Evolutionary conservation across 805 yeast genomes (phyloP).

Genomic region (Wickerhamomyces subpelliculosus): DNA sequence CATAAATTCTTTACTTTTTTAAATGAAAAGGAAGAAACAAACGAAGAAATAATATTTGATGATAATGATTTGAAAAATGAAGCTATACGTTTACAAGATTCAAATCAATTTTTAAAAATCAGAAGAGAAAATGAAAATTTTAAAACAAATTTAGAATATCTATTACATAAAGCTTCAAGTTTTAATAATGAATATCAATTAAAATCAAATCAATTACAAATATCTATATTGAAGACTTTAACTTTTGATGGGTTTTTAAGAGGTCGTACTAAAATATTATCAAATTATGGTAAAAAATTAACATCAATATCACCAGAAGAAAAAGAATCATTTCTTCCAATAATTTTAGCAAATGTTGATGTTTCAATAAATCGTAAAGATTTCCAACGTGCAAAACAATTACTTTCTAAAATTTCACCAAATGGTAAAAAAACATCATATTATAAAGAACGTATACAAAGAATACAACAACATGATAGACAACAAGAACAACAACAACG

Average conservation of each 20-base stretch:
- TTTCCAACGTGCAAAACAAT: conserved; percentile 31
- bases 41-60: conserved; percentile 31
- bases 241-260: conserved; percentile 33
- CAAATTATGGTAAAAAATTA: conserved; percentile 21
- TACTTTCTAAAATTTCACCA: conserved; percentile 33
- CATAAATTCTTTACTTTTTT: conserved; percentile 39
- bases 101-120: conserved; percentile 13
- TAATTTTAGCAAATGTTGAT: conserved; percentile 27
- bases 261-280: conserved; percentile 21
- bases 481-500: conserved; percentile 33
- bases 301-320: conserved; percentile 8
- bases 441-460: conserved; percentile 33
- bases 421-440: conserved; percentile 29
- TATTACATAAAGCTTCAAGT: conserved; percentile 7
- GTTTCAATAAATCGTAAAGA: conserved; percentile 26
- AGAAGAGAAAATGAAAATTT: conserved; percentile 15
- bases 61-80: conserved; percentile 35
- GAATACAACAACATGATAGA: conserved; percentile 39
- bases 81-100: conserved; percentile 25
- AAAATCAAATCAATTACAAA: conserved; percentile 15
- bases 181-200: conserved; percentile 15
- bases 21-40: conserved; percentile 24
- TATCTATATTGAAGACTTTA: conserved; percentile 29
- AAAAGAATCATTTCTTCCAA: conserved; percentile 31
- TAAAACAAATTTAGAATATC: conserved; percentile 15